A percentile compares a stretch with the other conserved stretches of the same genome.
phyloP scores from a whole-genome alignment of 257 asterid species.

The Solanum bulbocastanum region DNA sequence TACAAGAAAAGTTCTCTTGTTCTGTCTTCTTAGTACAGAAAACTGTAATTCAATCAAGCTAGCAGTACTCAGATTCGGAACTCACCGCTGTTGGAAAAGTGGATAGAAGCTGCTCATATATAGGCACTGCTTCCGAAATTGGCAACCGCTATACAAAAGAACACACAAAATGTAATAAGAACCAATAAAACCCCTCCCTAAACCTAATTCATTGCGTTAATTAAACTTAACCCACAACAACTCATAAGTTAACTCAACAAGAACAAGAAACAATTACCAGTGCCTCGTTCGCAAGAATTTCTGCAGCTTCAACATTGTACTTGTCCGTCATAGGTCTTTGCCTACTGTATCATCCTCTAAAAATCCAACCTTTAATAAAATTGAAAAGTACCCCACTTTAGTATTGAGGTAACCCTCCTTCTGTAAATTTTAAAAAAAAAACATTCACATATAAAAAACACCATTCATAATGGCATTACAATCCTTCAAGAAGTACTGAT shows the following conservation, averaged over 20 bases:
- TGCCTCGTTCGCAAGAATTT: slow-evolving; percentile 75
- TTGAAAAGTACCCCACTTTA: neutral
- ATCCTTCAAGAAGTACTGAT: neutral
- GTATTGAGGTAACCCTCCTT: neutral
- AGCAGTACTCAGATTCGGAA: neutral
- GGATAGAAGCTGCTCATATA: slow-evolving; percentile 78
- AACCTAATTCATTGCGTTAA: neutral
- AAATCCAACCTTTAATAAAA: neutral
- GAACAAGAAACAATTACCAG: slow-evolving; percentile 33
- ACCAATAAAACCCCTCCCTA: neutral
- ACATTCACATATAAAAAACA: neutral
- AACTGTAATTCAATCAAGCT: neutral
- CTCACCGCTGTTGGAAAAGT: slow-evolving; percentile 80
- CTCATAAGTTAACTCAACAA: neutral
- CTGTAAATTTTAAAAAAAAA: neutral
- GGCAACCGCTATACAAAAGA: slow-evolving; percentile 47
- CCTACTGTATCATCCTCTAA: neutral
- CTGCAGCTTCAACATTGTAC: slow-evolving; percentile 71
- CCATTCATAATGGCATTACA: neutral
- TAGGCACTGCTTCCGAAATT: slow-evolving; percentile 61
- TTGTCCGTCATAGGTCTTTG: neutral
- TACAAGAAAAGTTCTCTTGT: neutral
- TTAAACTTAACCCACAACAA: neutral
- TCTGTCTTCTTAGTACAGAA: neutral
- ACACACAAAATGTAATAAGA: neutral